Conservation (phyloP, 2,329 filamentous ascomycete species). For the Epichloe amarillans region DNA sequence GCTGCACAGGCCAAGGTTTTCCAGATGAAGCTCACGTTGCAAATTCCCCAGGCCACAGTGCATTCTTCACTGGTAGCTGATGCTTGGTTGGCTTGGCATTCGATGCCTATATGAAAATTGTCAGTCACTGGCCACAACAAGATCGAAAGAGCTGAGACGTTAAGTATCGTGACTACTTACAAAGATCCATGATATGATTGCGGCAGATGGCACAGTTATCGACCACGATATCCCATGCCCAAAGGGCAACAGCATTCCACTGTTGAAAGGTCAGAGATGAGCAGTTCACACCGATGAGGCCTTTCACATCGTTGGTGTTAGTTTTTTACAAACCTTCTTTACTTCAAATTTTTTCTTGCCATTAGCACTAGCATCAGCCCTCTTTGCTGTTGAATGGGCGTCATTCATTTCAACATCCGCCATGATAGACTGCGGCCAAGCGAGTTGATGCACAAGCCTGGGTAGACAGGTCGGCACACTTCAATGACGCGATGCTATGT, state of each 20-base stretch:
- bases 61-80: slow-evolving; percentile 96
- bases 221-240: slow-evolving; percentile 99
- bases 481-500: not conserved
- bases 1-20: not conserved
- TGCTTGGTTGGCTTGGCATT: slow-evolving; percentile 97
- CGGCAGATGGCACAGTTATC: slow-evolving; percentile 99
- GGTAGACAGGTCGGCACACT: not conserved
- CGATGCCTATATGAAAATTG: slow-evolving; percentile 57
- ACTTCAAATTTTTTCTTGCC: slow-evolving; percentile 94
- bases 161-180: slow-evolving; percentile 34
- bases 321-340: slow-evolving; percentile 61
- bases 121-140: slow-evolving; percentile 6
- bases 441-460: not conserved
- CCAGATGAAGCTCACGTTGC: slow-evolving; percentile 58
- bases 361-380: slow-evolving; percentile 30
- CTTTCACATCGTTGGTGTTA: not conserved
- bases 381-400: slow-evolving; percentile 50
- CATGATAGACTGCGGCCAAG: slow-evolving; percentile 41
- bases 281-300: not conserved
- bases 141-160: not conserved
- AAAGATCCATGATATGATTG: slow-evolving; percentile 99
- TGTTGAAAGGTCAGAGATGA: slow-evolving; percentile 22
- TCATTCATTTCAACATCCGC: slow-evolving; percentile 96
- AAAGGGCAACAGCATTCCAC: slow-evolving; percentile 98
- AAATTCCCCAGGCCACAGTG: slow-evolving; percentile 97